Base-by-base conservation (phyloP, 2,329 filamentous ascomycete species). In the Aspergillus transmontanensis region DNA sequence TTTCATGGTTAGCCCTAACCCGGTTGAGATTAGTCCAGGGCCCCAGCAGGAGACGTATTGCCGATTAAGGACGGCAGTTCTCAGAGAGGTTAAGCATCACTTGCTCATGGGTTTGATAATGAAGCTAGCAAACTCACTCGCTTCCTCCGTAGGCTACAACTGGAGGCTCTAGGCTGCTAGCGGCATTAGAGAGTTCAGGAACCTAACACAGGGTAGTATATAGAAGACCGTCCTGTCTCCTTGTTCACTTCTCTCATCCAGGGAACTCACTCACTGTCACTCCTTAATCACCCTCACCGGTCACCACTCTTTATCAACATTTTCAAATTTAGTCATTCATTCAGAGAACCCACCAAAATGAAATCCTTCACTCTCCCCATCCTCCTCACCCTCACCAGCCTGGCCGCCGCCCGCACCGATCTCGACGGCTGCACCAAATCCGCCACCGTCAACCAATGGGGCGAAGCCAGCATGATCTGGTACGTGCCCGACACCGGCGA, bases 401-500 rank as follows among this genome's bases (percentile, higher is more conserved):
- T 66, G 11, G 55, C 65, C 39, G 54, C 57, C 26, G 72, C 72
- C 55, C 68, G 71, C 43, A 73, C 71, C 26, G 69, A 69, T 51
- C 61, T 75, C 11, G 41, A 14, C 23, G 71, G 72, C 62, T 74
- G 72, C 57, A 63, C 68, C 55, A 71, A 69, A 28, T 72, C 72
- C 16, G 48, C 59, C 43, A 72, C 72, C 39, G 66, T 63, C 48
- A 67, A 73, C 60, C 64, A 72, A 53, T 71, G 69, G 66, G 56
- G 71, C 53, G 64, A 72, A 56, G 70, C 70, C 66, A 72, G 67
- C 56, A 66, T 72, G 65, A 68, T 75, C 66, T 90, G 82, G 81
- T 90, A 86, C 75, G 84, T 89, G 59, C 87, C 87, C 2, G 86
- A 78, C 68, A 86, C 84, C 21, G 87, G 87, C 72, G 87, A 90